Base-by-base conservation (phyloP, 2,329 filamentous ascomycete species). In the Sclerotinia glacialis region DNA sequence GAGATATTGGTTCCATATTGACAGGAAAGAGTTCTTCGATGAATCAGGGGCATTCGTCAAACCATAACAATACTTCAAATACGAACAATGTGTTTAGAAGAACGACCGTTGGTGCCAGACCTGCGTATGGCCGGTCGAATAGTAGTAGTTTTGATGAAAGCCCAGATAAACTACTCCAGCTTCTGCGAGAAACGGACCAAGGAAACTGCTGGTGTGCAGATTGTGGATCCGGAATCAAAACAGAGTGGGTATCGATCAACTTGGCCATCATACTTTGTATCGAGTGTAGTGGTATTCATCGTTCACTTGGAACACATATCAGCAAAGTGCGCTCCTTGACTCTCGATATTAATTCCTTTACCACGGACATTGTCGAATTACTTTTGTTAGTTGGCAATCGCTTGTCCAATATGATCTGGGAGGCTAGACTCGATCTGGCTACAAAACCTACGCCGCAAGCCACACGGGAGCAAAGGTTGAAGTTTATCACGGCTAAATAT, bases 191-290 rank as follows among this genome's bases (percentile, higher is more conserved):
- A 67, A 91, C 90, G 60, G 95, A 99, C 75, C 90, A 96, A 74
- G 93, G 92, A 50, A 99, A 99, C 78, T 89, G 87, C 72, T 91
- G 90, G 85, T 99, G 95, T 76, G 95, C 95, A 21, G 95, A 99
- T 77, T 99, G 95, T 76, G 91, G 92, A 14, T 96, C 93, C 9
- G 89, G 90, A 44, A 86, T 88, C 75, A 98, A 97, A 80, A 93
- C 97, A 28, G 95, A 99, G 78, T 99, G 95, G 95, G 95, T 98
- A 37, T 98, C 95, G 0, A 97, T 99, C 79, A 99, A 99, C 74
- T 83, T 99, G 5, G 95, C 92, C 55, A 97, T 99, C 68, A 89
- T 99, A 64, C 85, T 99, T 26, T 99, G 95, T 80, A 97, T 97
- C 76, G 94, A 99, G 78, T 99, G 95, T 79, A 97, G 93, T 76